Evolutionary conservation across 345 rosid species (phyloP), one percentile per base, ranked within the genome.

Genomic region (Rhodamnia argentea): DNA sequence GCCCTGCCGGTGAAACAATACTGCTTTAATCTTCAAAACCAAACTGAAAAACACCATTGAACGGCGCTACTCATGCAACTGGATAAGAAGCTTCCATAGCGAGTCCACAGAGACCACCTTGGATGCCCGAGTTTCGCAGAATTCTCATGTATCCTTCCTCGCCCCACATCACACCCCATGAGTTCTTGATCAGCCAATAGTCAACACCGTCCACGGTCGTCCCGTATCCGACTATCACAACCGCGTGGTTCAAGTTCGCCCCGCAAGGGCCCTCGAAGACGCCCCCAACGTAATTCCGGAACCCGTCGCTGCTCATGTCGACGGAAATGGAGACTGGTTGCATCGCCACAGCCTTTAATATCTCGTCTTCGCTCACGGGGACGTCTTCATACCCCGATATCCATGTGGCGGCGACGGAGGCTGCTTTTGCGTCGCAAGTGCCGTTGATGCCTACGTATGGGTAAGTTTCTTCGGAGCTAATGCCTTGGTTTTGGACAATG

Each of bases 311-410:
- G 5, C 42, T 50, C 5, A 89, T 91, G 52, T 92, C 89, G 18
- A 94, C 52, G 44, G 89, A 89, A 29, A 90, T 92, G 0, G 95
- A 87, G 7, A 96, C 94, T 40, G 98, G 96, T 52, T 95, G 96
- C 86, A 85, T 90, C 10, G 92, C 91, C 11, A 89, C 96, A 2
- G 91, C 94, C 82, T 91, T 89, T 14, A 94, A 86, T 51, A 93
- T 89, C 70, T 53, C 88, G 86, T 92, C 94, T 74, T 92, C 89
- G 54, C 90, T 91, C 54, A n/a, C 54, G 27, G 94, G 95, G 40
- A 92, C 91, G 15, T 87, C 85, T 85, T 91, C 89, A 59, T 89
- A 92, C 23, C 93, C 93, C 44, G 60, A 88, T 83, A 94, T 94
- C 23, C 74, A 40, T 3, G 64, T 27, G n/a, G 13, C 7, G 10